Evolutionary conservation across 805 yeast species (phyloP).

Genomic region (Metschnikowia picachoensis): DNA sequence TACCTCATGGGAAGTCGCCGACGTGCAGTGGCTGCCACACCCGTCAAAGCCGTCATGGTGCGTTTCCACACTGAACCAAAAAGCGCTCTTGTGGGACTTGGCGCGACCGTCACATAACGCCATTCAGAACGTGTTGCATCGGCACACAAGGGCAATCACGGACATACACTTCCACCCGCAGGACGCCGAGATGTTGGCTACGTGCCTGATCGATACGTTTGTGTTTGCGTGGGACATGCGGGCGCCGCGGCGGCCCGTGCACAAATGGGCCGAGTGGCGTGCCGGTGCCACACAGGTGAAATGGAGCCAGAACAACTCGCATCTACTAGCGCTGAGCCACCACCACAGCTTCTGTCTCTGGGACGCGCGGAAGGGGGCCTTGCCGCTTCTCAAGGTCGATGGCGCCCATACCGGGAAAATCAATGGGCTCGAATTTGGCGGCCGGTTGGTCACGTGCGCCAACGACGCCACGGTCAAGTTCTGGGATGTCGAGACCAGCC

Average conservation of each 20-base stretch:
- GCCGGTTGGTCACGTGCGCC: slow-evolving; percentile 74
- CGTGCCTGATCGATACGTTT: slow-evolving; percentile 89
- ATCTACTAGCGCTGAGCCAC: slow-evolving; percentile 82
- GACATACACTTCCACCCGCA: slow-evolving; percentile 90
- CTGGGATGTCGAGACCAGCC: slow-evolving; percentile 11
- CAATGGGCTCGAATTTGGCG: slow-evolving; percentile 83
- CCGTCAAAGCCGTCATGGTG: slow-evolving; percentile 83
- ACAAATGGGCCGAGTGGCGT: slow-evolving; percentile 87
- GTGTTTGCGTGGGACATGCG: slow-evolving; percentile 91
- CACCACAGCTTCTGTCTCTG: slow-evolving; percentile 77
- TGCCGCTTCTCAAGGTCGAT: slow-evolving; percentile 59
- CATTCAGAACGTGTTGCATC: slow-evolving; percentile 81
- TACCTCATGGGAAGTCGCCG: slow-evolving; percentile 98
- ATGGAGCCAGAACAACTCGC: slow-evolving; percentile 78
- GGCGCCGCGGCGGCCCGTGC: slow-evolving; percentile 67
- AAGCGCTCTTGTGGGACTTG: slow-evolving; percentile 92
- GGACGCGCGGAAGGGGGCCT: slow-evolving; percentile 83
- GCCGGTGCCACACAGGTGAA: slow-evolving; percentile 95
- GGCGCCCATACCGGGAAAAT: slow-evolving; percentile 81
- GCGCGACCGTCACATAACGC: slow-evolving; percentile 68
- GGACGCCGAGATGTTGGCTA: slow-evolving; percentile 83
- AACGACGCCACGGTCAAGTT: slow-evolving; percentile 73
- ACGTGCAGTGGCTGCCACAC: slow-evolving; percentile 98
- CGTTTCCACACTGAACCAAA: slow-evolving; percentile 90
- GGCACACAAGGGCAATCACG: slow-evolving; percentile 89